Base-by-base conservation (phyloP, 2,329 filamentous ascomycete genomes). In the Periconia sp. region DNA sequence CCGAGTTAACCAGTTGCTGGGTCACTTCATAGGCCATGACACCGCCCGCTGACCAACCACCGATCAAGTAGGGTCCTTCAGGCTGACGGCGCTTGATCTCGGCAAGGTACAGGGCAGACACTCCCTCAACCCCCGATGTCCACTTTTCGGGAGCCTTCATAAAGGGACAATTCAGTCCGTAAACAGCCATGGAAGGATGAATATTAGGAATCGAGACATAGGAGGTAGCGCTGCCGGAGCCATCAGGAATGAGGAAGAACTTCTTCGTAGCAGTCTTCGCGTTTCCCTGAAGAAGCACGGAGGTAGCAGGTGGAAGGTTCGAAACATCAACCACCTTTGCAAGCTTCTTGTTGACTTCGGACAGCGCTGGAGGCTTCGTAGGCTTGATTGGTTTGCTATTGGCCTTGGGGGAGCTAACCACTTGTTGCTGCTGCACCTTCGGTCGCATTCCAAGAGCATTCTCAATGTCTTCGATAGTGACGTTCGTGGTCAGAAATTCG, bases 11-110 rank as follows among this genome's bases (percentile, higher is more conserved):
- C 9, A 82, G 71, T 56, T 80, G 78, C 59, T 76, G 76, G 15
- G 74, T 71, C 20, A 80, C 79, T 57, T 81, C 79, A 58, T 81
- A 82, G 23, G 80, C 80, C 61, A 82, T 78, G 45, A 82, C 80
- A 68, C 81, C 81, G 59, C 81, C 81, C 47, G 81, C 81, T 49
- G 80, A 82, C 81, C 81, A 83, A 49, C 81, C 81, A 56, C 80
- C 81, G 45, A 83, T 69, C 62, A 80, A 73, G 68, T 82, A 82
- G 17, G 80, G 80, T 55, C 89, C 89, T 19, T 77, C 65, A 2
- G 87, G 85, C 72, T 91, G 88, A 47, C 87, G 86, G 6, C 85
- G 82, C 72, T 85, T 86, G 72, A 91, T 88, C 73, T 91, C 88
- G 5, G 80, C 76, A 40, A 89, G 82, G 72, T 87, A 89, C 66